Conservation (phyloP, 805 yeast species). For the Wickerhamiella spandovensis region DNA sequence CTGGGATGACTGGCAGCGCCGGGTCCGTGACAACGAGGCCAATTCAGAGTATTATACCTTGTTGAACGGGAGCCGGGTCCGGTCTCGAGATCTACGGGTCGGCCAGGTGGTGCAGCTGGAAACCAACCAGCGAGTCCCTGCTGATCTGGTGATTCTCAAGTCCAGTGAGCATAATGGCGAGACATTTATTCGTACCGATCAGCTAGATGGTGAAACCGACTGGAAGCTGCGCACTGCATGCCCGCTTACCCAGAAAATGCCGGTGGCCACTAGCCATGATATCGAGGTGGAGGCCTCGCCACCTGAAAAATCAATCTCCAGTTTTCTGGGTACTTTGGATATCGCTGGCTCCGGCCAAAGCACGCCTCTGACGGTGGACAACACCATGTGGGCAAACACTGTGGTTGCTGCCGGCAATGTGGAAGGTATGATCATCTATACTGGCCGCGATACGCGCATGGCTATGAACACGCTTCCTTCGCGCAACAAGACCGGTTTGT, state of each 20-base stretch:
- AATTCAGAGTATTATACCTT: constrained; percentile 75
- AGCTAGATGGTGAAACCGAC: constrained; percentile 96
- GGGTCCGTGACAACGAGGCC: constrained; percentile 81
- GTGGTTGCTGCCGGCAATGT: constrained; percentile 91
- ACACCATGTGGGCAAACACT: constrained; percentile 96
- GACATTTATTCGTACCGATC: constrained; percentile 90
- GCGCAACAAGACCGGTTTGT: constrained; percentile 76
- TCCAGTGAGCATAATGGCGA: constrained; percentile 75
- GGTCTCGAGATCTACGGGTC: constrained; percentile 54
- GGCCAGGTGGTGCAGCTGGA: constrained; percentile 74
- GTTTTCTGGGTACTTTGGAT: constrained; percentile 62
- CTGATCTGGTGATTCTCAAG: constrained; percentile 76
- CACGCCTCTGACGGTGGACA: constrained; percentile 57
- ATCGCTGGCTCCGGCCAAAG: constrained; percentile 45
- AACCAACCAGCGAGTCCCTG: constrained; percentile 82
- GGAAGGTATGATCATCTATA: constrained; percentile 74
- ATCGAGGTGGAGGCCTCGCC: constrained; percentile 55
- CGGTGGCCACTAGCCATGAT: constrained; percentile 29
- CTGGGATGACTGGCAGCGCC: constrained; percentile 78
- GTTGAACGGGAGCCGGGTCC: constrained; percentile 29
- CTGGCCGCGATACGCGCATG: constrained; percentile 90
- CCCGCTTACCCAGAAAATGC: constrained; percentile 52
- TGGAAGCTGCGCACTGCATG: constrained; percentile 87
- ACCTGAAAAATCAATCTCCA: constrained; percentile 75
- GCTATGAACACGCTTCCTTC: constrained; percentile 82